phyloP scores from a whole-genome alignment of 768 basidiomycete species.

The Gautieria morchelliformis region DNA sequence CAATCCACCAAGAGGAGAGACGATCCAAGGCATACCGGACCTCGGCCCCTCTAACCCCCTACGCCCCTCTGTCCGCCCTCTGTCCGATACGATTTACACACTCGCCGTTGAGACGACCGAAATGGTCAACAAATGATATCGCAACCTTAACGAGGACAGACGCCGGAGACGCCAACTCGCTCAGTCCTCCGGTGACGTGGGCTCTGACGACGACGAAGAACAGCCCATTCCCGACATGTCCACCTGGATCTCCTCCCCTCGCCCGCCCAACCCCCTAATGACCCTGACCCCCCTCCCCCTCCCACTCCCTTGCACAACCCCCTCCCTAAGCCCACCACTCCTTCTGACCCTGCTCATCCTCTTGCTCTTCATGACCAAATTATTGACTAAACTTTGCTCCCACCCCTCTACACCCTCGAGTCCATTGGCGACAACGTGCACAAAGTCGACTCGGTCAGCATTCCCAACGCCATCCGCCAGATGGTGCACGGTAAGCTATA shows the following conservation, averaged over 20 bases:
- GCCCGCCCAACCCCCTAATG: not conserved
- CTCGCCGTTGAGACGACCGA: not conserved
- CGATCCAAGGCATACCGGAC: too few species aligned
- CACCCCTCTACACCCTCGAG: too few species aligned
- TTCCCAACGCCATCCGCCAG: not conserved
- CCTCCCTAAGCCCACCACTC: not conserved
- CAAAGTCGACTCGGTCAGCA: not conserved
- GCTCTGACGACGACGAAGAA: not conserved
- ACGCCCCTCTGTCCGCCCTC: too few species aligned
- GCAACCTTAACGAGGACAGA: not conserved
- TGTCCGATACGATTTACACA: too few species aligned
- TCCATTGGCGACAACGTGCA: too few species aligned
- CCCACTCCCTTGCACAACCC: not conserved
- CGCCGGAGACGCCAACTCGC: not conserved
- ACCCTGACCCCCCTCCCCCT: not conserved
- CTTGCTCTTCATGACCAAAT: not conserved
- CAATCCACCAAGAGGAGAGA: too few species aligned
- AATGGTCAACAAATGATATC: not conserved
- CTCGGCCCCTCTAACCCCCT: too few species aligned
- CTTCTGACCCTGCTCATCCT: not conserved
- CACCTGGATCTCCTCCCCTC: not conserved
- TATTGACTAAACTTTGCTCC: too few species aligned
- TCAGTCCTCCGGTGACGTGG: not conserved
- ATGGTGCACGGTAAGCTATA: not conserved
- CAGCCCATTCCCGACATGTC: not conserved